Evolutionary conservation across 768 basidiomycete genomes (phyloP).

Genomic region (Podaxis sp.): DNA sequence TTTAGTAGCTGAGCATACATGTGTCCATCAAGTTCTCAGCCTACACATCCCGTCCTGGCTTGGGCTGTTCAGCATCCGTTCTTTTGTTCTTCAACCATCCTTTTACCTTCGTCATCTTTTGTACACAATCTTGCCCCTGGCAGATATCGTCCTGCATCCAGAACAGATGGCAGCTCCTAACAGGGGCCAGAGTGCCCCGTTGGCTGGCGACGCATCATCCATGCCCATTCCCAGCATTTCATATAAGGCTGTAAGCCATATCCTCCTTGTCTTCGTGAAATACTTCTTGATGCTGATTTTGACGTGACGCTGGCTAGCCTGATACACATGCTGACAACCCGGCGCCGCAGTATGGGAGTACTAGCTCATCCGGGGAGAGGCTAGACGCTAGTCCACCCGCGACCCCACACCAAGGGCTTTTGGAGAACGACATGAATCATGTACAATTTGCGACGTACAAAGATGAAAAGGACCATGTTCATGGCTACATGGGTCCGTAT

Average conservation of each 20-base stretch:
- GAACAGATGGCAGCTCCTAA: not conserved
- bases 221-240: slow-evolving; percentile 8
- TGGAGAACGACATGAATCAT: slow-evolving; percentile 4
- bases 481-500: not conserved
- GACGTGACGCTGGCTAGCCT: not conserved
- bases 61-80: not conserved
- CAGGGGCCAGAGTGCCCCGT: not conserved
- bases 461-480: slow-evolving; percentile 10
- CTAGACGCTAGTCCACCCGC: slow-evolving; percentile 3
- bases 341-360: not conserved
- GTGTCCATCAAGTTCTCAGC: not conserved
- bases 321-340: not conserved
- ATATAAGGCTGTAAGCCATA: not conserved
- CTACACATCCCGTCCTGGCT: not conserved
- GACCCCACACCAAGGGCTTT: not conserved
- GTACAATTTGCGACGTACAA: slow-evolving; percentile 24
- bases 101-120: not conserved
- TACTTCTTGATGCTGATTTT: not conserved
- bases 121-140: not conserved
- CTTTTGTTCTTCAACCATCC: not conserved
- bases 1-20: not conserved
- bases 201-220: not conserved
- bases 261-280: not conserved
- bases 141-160: not conserved
- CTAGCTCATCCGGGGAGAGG: slow-evolving; percentile 1